Evolutionary conservation across 352 stramenopile species (phyloP).

Genomic region (Phytopythium ostracodes): DNA sequence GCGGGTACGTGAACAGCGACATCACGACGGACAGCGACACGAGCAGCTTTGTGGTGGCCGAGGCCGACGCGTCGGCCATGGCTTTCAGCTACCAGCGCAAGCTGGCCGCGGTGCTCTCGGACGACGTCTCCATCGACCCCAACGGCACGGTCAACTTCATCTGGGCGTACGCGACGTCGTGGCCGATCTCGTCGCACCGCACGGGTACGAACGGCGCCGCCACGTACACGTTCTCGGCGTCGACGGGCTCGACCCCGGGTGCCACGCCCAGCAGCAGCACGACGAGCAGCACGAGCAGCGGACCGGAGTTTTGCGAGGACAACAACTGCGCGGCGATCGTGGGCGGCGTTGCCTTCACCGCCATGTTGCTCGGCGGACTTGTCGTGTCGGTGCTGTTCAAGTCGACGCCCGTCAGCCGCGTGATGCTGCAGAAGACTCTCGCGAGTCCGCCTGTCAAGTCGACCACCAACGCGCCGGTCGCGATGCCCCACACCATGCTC

Average conservation of each 20-base stretch:
- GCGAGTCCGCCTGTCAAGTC: slow-evolving; percentile 39
- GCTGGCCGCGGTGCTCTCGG: slow-evolving; percentile 35
- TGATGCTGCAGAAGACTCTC: slow-evolving; percentile 53
- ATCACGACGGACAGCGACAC: slow-evolving; percentile 41
- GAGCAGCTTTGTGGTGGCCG: slow-evolving; percentile 33
- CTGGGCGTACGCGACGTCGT: slow-evolving; percentile 69
- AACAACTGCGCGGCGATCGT: slow-evolving; percentile 69
- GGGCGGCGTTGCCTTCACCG: slow-evolving; percentile 40
- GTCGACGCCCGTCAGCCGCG: slow-evolving; percentile 24
- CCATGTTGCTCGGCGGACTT: slow-evolving; percentile 53
- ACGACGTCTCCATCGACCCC: slow-evolving; percentile 46
- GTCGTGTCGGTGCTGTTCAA: slow-evolving; percentile 39
- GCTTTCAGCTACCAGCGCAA: slow-evolving; percentile 73
- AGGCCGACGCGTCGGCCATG: slow-evolving; percentile 34
- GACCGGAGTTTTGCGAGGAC: slow-evolving; percentile 35
- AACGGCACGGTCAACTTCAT: slow-evolving; percentile 39
- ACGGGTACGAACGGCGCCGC: slow-evolving; percentile 46
- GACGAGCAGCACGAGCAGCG: slow-evolving; percentile 16
- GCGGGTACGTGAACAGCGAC: slow-evolving; percentile 38
- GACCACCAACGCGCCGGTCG: slow-evolving; percentile 41
- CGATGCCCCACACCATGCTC: slow-evolving; percentile 38
- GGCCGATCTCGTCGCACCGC: slow-evolving; percentile 49
- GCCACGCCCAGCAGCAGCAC: slow-evolving; percentile 15
- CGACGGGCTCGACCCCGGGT: slow-evolving; percentile 11
- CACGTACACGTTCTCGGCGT: slow-evolving; percentile 44